These are phyloP conservation scores for Boletus reticulatus DNA, from an alignment of 768 basidiomycete genomes.

Conservation along the genomic window DNA sequence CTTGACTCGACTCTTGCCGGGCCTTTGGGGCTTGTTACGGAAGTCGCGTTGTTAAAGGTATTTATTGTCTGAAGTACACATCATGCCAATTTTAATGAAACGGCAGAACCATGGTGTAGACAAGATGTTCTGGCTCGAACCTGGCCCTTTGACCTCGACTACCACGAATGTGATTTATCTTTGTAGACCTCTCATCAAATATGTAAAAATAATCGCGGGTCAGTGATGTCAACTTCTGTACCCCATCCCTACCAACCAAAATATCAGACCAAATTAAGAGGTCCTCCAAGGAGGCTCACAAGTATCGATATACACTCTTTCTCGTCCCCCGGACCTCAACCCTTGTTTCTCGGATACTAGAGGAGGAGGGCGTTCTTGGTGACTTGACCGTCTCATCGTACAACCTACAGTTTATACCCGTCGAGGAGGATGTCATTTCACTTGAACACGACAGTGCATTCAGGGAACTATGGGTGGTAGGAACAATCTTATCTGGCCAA, in stretches of 20 bases:
- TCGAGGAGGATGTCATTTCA: conserved; percentile 91
- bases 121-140: conserved; percentile 99
- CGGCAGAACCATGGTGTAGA: conserved; percentile 94
- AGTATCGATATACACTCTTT: conserved; percentile 82
- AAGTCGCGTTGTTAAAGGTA: conserved; percentile 91
- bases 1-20: conserved; percentile 86
- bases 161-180: conserved; percentile 93
- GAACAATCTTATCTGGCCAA: conserved; percentile 26
- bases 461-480: conserved; percentile 87
- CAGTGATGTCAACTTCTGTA: conserved; percentile 19
- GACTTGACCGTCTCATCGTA: conserved; percentile 85
- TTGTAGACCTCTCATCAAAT: conserved; percentile 81
- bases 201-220: conserved; percentile 92
- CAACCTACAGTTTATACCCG: conserved; percentile 89
- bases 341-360: conserved; percentile 80
- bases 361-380: conserved; percentile 98
- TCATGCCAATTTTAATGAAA: conserved; percentile 7
- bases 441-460: conserved; percentile 84
- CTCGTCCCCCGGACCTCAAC: conserved; percentile 87
- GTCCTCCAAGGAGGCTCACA: conserved; percentile 66
- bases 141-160: conserved; percentile 76
- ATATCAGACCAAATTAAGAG: conserved; percentile 85
- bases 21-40: conserved; percentile 92
- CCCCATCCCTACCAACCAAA: conserved; percentile 20
- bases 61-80: neutral